These are phyloP conservation scores for Dryas integrifolia DNA, from an alignment of 331 rosid genomes.

Conservation along the genomic window DNA sequence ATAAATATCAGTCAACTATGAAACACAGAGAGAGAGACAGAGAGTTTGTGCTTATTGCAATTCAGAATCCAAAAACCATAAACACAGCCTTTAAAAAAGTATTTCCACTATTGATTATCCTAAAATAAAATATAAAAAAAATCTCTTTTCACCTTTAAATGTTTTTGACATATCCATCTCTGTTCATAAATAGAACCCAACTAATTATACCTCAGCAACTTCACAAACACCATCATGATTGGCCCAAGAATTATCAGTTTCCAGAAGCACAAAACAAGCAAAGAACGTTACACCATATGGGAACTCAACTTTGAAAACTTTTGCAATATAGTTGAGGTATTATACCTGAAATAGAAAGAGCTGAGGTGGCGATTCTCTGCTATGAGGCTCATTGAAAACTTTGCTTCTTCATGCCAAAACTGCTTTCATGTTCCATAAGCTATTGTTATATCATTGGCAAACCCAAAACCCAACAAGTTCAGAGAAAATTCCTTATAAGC, in stretches of 20 bases:
- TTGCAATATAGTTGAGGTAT: neutral
- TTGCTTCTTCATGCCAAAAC: conserved; percentile 45
- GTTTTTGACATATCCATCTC: conserved; percentile 5
- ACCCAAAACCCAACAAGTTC: conserved; percentile 10
- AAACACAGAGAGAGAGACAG: neutral
- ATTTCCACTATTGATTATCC: neutral
- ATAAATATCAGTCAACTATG: neutral
- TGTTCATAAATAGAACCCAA: conserved; percentile 4
- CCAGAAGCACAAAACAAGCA: neutral
- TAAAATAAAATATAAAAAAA: neutral
- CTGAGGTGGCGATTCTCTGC: conserved; percentile 40
- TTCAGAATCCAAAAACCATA: neutral
- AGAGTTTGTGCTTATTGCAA: neutral
- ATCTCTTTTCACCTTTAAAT: conserved; percentile 8
- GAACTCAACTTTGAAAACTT: too few relatives aligned
- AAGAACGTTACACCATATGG: too few relatives aligned
- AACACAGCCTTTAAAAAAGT: neutral
- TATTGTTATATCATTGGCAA: neutral
- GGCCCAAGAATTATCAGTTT: neutral
- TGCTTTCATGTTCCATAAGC: conserved; percentile 26
- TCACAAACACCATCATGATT: conserved; percentile 9
- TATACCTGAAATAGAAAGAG: conserved; percentile 56
- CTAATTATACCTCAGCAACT: neutral
- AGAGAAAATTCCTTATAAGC: conserved; percentile 25
- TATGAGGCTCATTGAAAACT: conserved; percentile 55